These are phyloP conservation scores for Cadophora sp. DNA, from an alignment of 2,329 filamentous ascomycete species.

Conservation along the genomic window DNA sequence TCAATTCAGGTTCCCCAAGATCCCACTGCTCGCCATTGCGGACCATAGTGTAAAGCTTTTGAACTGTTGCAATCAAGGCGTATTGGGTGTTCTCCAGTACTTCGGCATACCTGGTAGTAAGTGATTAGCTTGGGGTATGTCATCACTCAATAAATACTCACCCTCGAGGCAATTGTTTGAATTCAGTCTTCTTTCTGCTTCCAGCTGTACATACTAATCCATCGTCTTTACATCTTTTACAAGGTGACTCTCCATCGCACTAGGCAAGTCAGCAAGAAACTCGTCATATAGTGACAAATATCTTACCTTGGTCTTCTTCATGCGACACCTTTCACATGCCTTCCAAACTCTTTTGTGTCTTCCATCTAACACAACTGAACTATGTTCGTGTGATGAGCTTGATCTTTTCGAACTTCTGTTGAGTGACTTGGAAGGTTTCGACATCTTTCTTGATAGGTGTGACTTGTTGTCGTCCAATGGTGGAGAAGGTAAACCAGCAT, in stretches of 20 bases:
- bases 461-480: conserved; percentile 34
- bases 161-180: conserved; percentile 69
- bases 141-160: conserved; percentile 45
- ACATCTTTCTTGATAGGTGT: conserved; percentile 28
- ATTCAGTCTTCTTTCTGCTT: conserved; percentile 71
- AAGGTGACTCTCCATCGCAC: conserved; percentile 71
- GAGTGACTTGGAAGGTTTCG: conserved; percentile 34
- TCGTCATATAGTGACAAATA: neutral
- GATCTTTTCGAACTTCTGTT: conserved; percentile 35
- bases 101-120: conserved; percentile 61
- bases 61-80: conserved; percentile 67
- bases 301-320: conserved; percentile 72
- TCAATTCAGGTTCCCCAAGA: conserved; percentile 67
- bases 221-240: conserved; percentile 71
- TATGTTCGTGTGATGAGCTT: conserved; percentile 41
- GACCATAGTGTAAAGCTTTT: conserved; percentile 71
- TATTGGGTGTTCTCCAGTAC: conserved; percentile 71
- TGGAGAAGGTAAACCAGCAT: conserved; percentile 32
- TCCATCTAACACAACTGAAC: conserved; percentile 54
- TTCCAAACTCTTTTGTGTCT: conserved; percentile 72
- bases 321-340: conserved; percentile 69
- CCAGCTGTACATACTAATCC: conserved; percentile 68
- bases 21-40: conserved; percentile 64
- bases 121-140: conserved; percentile 17
- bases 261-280: conserved; percentile 41